Base-by-base conservation (phyloP, 192 early-diverging fungal species). In the Entomortierella lignicola region DNA sequence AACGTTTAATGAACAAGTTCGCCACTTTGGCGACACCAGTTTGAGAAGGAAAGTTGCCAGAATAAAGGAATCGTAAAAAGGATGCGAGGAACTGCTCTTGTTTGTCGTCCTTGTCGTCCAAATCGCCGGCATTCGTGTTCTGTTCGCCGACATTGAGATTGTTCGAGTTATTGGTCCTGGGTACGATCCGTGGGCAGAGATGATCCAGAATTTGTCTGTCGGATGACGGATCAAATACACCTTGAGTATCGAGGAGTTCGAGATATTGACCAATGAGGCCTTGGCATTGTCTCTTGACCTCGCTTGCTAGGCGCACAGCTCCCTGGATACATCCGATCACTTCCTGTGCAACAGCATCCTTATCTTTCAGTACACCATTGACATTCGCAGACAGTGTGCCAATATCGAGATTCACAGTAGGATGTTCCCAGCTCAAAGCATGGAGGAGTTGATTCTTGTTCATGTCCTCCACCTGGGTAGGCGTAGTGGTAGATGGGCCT, bases 361-460 rank as follows among this genome's bases (percentile, higher is more conserved):
- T n/a, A 25, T 60, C 41, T 3, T 10, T 25, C 29, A 60, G 21
- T 12, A 37, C 58, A 17, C 58, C 32, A 21, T 30, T n/a, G 21
- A 60, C 25, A 30, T 60, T 60, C 5, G 58, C 58, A 20, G n/a
- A 43, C n/a, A 60, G n/a, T 20, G 58, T 43, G n/a, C 58, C 41
- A 60, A 43, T 30, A 60, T 60, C 23, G 34, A 60, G 58, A 37
- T 32, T 60, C 8, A 43, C 58, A 23, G 23, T 60, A 26, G 41
- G 41, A 60, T 60, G 58, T 60, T 60, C 39, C 39, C 23, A 60
- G 21, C 18, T 8, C 7, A 57, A 17, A 30, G 30, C 21, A 37
- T 39, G 25, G 39, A 43, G 21, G 30, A 43, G n/a, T 8, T 23
- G 20, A 27, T 42, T 3, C 32, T 60, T 43, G 18, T 60, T 60